Conservation (phyloP, 2,329 filamentous ascomycete genomes). For the Remersonia thermophila region DNA sequence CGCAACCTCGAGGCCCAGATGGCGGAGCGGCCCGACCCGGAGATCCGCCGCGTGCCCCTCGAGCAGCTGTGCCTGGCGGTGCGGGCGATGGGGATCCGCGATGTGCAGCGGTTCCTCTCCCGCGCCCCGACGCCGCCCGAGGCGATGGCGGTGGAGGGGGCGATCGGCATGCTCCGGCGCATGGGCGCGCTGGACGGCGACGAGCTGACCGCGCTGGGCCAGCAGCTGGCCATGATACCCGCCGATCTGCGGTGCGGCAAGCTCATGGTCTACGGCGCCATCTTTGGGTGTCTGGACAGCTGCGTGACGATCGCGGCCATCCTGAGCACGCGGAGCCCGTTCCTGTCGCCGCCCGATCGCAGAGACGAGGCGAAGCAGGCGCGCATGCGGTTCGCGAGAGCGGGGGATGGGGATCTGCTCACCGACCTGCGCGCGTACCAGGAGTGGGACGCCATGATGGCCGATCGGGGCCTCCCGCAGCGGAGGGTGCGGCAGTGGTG, state of each 20-base stretch:
- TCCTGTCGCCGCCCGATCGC: constrained; percentile 70
- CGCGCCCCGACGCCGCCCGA: constrained; percentile 84
- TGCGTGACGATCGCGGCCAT: constrained; percentile 84
- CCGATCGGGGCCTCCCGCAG: constrained; percentile 40
- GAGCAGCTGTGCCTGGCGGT: constrained; percentile 93
- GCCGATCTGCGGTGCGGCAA: constrained; percentile 88
- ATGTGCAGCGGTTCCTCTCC: constrained; percentile 70
- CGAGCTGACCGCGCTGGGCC: constrained; percentile 78
- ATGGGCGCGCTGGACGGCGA: constrained; percentile 85
- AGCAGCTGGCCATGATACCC: constrained; percentile 89
- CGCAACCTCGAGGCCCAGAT: constrained; percentile 75
- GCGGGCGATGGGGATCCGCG: constrained; percentile 81
- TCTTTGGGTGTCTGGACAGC: constrained; percentile 84
- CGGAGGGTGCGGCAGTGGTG: constrained; percentile 65
- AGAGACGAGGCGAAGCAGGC: constrained; percentile 72
- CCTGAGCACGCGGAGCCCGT: constrained; percentile 78
- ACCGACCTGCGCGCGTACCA: constrained; percentile 78
- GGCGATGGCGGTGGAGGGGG: constrained; percentile 72
- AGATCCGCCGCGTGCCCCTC: constrained; percentile 83
- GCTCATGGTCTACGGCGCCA: constrained; percentile 86
- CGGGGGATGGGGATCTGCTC: constrained; percentile 71
- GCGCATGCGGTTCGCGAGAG: constrained; percentile 57
- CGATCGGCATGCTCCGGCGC: constrained; percentile 62
- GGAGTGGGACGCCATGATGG: constrained; percentile 60
- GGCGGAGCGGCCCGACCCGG: constrained; percentile 78